Evolutionary conservation across 1,284 basidiomycete genomes (phyloP).

Genomic region (Chondrostereum purpureum): DNA sequence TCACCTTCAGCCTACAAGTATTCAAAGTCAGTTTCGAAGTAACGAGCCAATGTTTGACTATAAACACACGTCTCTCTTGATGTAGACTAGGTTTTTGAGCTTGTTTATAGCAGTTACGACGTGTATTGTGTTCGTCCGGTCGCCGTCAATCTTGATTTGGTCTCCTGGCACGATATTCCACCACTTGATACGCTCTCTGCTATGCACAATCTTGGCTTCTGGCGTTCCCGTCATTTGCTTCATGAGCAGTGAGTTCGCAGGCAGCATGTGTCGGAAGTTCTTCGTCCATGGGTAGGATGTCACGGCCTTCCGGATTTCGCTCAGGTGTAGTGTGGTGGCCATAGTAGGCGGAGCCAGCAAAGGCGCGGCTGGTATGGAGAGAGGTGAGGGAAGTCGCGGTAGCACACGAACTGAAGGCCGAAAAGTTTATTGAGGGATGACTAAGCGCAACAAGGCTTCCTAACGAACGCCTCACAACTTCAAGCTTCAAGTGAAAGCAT

Average conservation of each 20-base stretch:
- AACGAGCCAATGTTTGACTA: not conserved
- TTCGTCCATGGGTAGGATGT: constrained; percentile 52
- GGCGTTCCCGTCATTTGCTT: constrained; percentile 26
- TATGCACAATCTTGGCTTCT: constrained; percentile 44
- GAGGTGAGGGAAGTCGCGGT: no score
- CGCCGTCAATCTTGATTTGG: constrained; percentile 62
- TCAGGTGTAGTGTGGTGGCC: constrained; percentile 1
- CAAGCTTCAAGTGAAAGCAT: no score
- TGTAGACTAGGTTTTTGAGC: constrained; percentile 56
- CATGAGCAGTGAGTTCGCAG: constrained; percentile 40
- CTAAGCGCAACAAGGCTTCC: no score
- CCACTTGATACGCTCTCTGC: constrained; percentile 68
- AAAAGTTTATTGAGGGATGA: not conserved
- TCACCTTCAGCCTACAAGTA: constrained; percentile 19
- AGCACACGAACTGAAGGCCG: no score
- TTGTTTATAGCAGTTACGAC: constrained; percentile 70
- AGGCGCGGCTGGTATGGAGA: not conserved
- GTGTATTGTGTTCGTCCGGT: constrained; percentile 48
- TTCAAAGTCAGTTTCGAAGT: constrained; percentile 7
- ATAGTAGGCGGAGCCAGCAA: not conserved
- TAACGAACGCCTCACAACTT: no score
- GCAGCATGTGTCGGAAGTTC: constrained; percentile 57
- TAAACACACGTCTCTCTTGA: constrained; percentile 40
- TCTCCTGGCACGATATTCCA: constrained; percentile 87
- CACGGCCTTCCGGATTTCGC: constrained; percentile 37